Evolutionary conservation across 202 grass and related monocot species (phyloP), one percentile per base, ranked within the genome.

Genomic region (Elaeis oleifera): DNA sequence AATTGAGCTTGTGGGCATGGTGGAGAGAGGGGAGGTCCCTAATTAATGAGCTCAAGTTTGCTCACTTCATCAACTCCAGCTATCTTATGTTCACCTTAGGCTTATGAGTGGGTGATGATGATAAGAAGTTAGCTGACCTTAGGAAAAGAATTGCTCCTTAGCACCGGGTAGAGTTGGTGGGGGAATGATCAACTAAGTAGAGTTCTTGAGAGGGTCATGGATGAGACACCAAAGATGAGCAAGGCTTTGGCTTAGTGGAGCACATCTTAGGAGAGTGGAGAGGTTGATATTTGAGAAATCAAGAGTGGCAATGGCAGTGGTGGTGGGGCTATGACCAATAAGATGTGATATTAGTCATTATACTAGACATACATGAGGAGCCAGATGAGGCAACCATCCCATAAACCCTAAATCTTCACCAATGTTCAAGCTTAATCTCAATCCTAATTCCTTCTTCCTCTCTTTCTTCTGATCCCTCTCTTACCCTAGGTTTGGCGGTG

Each of bases 181-280:
- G 50, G 71, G 75, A 19, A 49, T 85, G 50, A 20, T 95, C 74
- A 59, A 89, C 36, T 78, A 78, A 67, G 66, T 82, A 39, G 84
- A 84, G 57, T 78, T 85, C 70, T 57, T 88, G 59, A 73, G 74
- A 67, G 89, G 84, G 81, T 78, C 50, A 29, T 82, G 24, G 81
- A 65, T 31, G 83, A 82, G 49, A 83, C 16, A 57, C 55, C 18
- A 56, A 53, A 63, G 60, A 63, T 20, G 32, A 14, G 17, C 0
- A 16, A 8, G 28, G 29, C 15, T 63, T 22, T 16, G 18, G 44
- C 1, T 9, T 28, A 18, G 59, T 44, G 27, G 59, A 44, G 17
- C 59, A 62, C 29, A 62, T 62, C 8, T 62, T 5, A 17, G 16
- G 18, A 7, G 39, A 28, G 16, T 48, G 8, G 32, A 36, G 17